Percentiles rank a stretch among this genome's conserved stretches.
phyloP scores from a whole-genome alignment of 257 asterid species.

The Oldenlandia corymbosa region DNA sequence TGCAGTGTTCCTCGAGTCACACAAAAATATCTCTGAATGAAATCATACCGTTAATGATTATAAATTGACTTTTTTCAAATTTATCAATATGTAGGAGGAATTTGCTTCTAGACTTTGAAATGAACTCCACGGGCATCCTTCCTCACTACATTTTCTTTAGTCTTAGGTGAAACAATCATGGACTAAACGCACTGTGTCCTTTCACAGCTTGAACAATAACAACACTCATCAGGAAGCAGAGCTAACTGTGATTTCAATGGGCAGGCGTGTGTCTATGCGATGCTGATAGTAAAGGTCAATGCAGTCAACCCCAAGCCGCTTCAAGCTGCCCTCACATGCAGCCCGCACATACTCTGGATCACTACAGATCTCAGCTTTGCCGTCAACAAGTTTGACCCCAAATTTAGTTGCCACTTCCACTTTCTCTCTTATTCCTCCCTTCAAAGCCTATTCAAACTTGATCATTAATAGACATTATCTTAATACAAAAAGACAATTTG shows the following conservation, averaged over 20 bases:
- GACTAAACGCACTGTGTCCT: neutral
- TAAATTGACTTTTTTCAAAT: no score
- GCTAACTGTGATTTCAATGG: constrained; percentile 44
- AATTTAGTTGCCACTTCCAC: constrained; percentile 32
- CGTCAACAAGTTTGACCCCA: constrained; percentile 8
- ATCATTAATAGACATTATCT: no score
- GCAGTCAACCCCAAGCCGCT: constrained; percentile 24
- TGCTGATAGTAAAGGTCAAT: constrained; percentile 35
- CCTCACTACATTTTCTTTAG: no score
- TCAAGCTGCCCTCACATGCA: constrained; percentile 35
- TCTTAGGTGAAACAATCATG: neutral
- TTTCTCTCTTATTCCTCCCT: constrained; percentile 22
- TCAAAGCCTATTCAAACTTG: constrained; percentile 17
- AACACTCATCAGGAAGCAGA: neutral
- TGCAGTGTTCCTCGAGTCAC: no score
- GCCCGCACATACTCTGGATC: constrained; percentile 35
- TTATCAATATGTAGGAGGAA: no score
- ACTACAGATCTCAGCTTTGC: constrained; percentile 21
- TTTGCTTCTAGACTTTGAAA: no score
- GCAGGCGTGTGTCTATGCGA: constrained; percentile 31
- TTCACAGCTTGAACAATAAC: neutral
- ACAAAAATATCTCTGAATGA: no score
- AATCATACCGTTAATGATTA: no score
- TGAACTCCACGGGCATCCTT: no score
- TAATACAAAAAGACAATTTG: no score